Conservation (phyloP, 2,329 filamentous ascomycete genomes). For the Ophiostoma pallidulum region DNA sequence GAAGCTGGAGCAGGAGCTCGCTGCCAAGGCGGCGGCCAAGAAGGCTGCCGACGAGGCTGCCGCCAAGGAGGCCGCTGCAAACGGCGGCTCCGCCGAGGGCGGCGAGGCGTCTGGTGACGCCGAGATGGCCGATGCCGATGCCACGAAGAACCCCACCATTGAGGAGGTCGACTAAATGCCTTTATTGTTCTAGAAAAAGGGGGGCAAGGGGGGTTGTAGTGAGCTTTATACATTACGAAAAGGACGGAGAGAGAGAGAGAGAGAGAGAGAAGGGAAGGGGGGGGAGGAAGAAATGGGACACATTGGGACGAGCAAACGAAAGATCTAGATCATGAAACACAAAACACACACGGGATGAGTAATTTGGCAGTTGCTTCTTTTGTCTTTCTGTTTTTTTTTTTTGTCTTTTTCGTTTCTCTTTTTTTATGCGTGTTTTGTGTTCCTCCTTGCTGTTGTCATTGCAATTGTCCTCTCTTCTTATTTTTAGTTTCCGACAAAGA, state of each 20-base stretch:
- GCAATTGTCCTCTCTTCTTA: too few species aligned
- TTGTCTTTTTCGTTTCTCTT: neutral
- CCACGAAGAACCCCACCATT: slow-evolving; percentile 17
- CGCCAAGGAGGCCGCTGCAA: slow-evolving; percentile 35
- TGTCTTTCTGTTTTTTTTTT: neutral
- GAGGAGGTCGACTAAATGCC: slow-evolving; percentile 14
- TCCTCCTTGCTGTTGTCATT: too few species aligned
- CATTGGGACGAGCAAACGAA: neutral
- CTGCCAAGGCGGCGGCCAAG: slow-evolving; percentile 70
- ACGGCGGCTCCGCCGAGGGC: slow-evolving; percentile 34
- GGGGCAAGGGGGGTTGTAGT: too few species aligned
- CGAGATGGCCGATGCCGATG: slow-evolving; percentile 55
- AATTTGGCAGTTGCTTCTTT: neutral
- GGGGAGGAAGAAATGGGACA: neutral
- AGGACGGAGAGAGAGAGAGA: too few species aligned
- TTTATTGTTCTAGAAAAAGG: too few species aligned
- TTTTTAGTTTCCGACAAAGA: too few species aligned
- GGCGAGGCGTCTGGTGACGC: slow-evolving; percentile 40
- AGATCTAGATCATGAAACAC: slow-evolving; percentile 7
- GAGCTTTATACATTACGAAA: too few species aligned
- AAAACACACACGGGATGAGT: too few species aligned
- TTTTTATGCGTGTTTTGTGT: too few species aligned
- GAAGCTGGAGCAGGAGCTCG: slow-evolving; percentile 64
- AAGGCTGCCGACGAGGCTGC: slow-evolving; percentile 46
- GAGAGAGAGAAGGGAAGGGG: neutral